Evolutionary conservation across 352 stramenopile genomes (phyloP).

Genomic region (Pythium guiyangense): DNA sequence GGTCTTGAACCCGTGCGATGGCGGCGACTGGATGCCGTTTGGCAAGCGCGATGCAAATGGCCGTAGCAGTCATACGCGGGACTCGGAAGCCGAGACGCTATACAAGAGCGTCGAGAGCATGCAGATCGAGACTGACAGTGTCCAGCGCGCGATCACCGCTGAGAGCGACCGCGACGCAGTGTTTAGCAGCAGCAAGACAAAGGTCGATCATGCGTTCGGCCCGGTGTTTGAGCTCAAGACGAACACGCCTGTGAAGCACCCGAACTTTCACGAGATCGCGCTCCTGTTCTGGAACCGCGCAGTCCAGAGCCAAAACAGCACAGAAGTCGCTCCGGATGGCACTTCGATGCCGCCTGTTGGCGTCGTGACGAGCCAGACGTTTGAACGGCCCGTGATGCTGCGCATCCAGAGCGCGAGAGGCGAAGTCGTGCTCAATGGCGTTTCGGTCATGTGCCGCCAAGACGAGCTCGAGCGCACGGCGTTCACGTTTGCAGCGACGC

Average conservation of each 20-base stretch:
- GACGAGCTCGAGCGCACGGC: conserved; percentile 8
- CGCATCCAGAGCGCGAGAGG: conserved; percentile 1
- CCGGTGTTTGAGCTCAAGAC: conserved; percentile 15
- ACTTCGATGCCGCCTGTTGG: background rate
- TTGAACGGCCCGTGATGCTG: background rate
- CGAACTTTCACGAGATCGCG: conserved; percentile 5
- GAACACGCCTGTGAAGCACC: conserved; percentile 6
- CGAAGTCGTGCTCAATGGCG: conserved; percentile 4
- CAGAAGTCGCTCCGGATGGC: too few relatives aligned
- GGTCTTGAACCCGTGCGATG: background rate
- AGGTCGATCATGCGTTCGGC: conserved; percentile 5
- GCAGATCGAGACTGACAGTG: conserved; percentile 8
- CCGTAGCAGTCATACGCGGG: too few relatives aligned
- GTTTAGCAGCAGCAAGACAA: conserved; percentile 9
- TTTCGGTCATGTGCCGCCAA: conserved; percentile 5
- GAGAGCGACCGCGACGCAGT: conserved; percentile 2
- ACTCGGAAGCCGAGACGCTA: background rate
- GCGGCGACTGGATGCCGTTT: background rate
- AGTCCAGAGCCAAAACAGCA: too few relatives aligned
- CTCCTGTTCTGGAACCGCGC: background rate
- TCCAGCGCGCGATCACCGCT: conserved; percentile 3
- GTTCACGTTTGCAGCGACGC: conserved; percentile 12
- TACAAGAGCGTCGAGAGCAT: conserved; percentile 11
- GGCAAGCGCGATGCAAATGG: background rate
- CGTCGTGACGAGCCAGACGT: background rate